Base-by-base conservation (phyloP, 2,329 filamentous ascomycete genomes). In the Clonostachys chloroleuca region DNA sequence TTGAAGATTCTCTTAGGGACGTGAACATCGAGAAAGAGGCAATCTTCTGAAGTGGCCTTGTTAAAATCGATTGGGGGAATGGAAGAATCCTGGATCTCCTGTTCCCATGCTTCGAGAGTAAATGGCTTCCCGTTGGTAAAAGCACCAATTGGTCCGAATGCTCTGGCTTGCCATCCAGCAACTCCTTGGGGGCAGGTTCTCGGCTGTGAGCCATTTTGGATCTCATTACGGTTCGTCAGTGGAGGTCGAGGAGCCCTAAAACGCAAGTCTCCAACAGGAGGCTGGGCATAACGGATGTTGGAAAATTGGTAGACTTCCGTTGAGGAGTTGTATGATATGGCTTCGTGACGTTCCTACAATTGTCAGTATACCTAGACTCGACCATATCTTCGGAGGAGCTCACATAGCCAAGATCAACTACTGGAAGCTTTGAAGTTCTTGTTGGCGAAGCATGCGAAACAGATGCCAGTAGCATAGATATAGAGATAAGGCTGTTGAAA, bases 231-330 rank as follows among this genome's bases (percentile, higher is more conserved):
- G 14, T n/a, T n/a, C 14, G 14, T 18, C 17, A n/a, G 14, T n/a
- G 36, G 36, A 18, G 36, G 14, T n/a, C 7, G 14, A 18, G 66
- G 62, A 1, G 68, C 62, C 36, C 61, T 58, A 52, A 67, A 69
- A 12, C 81, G 71, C 43, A 82, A 65, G 47, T 72, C 60, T 1
- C 73, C 75, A n/a, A 78, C 63, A 0, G 80, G 80, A 33, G 80
- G 74, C 47, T 78, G 70, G 3, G 78, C 80, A 55, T 77, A 84
- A 0, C 79, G 80, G 6, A 84, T 63, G 20, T 39, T 39, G 5
- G 36, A n/a, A 12, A 39, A 39, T n/a, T 39, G 14, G 36, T 39
- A 39, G 36, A 39, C 14, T 18, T 12, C 36, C 6, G 36, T n/a
- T 8, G 36, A 39, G 36, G 36, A 18, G 36, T n/a, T 39, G 36